Percentiles rank a stretch among this genome's conserved stretches.
These are phyloP conservation scores for Colletotrichum navitas DNA, from an alignment of 2,329 filamentous ascomycete species.

Conservation along the genomic window DNA sequence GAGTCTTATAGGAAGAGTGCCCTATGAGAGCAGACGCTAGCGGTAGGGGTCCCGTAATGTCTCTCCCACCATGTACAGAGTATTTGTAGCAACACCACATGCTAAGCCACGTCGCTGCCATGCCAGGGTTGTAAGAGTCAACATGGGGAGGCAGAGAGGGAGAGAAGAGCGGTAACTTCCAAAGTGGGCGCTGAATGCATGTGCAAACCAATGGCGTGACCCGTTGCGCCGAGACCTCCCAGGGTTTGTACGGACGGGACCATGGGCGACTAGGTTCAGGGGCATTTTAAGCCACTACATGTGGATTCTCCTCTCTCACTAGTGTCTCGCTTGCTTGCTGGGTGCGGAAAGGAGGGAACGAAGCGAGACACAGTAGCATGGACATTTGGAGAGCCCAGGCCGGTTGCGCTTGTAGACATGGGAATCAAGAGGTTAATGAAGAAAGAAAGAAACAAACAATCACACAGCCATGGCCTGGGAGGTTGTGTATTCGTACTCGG, in stretches of 20 bases:
- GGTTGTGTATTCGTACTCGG: conserved; percentile 4
- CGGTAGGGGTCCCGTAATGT: background rate
- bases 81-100: conserved; percentile 9
- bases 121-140: conserved; percentile 13
- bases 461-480: background rate
- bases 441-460: background rate
- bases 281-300: conserved; percentile 25
- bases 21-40: conserved; percentile 3
- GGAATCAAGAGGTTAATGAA: background rate
- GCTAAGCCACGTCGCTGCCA: conserved; percentile 32
- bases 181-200: conserved; percentile 20
- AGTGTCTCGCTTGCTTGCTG: conserved; percentile 28
- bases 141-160: background rate
- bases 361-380: conserved; percentile 10
- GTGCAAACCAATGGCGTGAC: conserved; percentile 16
- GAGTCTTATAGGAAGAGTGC: background rate
- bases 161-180: background rate
- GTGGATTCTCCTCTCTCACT: conserved; percentile 16
- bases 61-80: background rate
- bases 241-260: conserved; percentile 21
- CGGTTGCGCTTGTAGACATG: conserved; percentile 10
- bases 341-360: conserved; percentile 39
- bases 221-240: conserved; percentile 24
- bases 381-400: background rate
- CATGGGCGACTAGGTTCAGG: conserved; percentile 24